These are phyloP conservation scores for Microsporum canis DNA, from an alignment of 2,329 filamentous ascomycete species.

Conservation along the genomic window DNA sequence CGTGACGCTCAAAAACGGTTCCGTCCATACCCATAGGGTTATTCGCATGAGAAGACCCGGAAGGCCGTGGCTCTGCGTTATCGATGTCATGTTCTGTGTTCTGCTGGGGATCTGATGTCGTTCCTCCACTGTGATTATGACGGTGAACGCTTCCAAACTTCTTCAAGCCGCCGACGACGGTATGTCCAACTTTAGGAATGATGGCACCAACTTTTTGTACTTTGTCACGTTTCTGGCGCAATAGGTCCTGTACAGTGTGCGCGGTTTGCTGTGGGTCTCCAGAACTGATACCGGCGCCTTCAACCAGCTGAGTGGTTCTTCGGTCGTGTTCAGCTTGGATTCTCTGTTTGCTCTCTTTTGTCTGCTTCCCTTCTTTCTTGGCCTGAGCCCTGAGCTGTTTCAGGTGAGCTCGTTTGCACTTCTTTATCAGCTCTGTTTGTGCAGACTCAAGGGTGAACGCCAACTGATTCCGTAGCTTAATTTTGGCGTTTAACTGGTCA, in stretches of 20 bases:
- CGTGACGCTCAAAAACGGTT: constrained; percentile 18
- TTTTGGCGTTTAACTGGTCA: constrained; percentile 71
- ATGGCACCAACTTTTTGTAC: constrained; percentile 42
- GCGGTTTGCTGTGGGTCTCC: constrained; percentile 47
- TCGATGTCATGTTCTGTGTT: not conserved
- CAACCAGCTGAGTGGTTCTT: constrained; percentile 34
- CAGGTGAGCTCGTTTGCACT: constrained; percentile 67
- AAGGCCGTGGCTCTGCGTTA: not conserved
- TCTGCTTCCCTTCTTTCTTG: constrained; percentile 47
- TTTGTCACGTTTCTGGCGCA: constrained; percentile 25
- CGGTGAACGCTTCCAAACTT: constrained; percentile 27
- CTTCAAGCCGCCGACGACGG: constrained; percentile 34
- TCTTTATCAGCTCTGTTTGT: constrained; percentile 71
- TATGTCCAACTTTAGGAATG: constrained; percentile 35
- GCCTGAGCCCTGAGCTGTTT: constrained; percentile 53
- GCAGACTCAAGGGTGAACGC: constrained; percentile 65
- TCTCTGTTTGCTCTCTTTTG: constrained; percentile 28
- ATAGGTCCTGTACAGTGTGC: constrained; percentile 31
- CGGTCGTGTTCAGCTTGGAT: constrained; percentile 43
- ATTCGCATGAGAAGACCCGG: not conserved
- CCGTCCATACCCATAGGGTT: constrained; percentile 1
- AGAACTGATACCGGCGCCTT: constrained; percentile 42
- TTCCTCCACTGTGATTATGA: not conserved
- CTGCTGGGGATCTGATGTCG: constrained; percentile 10
- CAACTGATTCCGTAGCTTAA: constrained; percentile 60